phyloP scores from a whole-genome alignment of 441 rosid species.

The Theobroma grandiflorum region DNA sequence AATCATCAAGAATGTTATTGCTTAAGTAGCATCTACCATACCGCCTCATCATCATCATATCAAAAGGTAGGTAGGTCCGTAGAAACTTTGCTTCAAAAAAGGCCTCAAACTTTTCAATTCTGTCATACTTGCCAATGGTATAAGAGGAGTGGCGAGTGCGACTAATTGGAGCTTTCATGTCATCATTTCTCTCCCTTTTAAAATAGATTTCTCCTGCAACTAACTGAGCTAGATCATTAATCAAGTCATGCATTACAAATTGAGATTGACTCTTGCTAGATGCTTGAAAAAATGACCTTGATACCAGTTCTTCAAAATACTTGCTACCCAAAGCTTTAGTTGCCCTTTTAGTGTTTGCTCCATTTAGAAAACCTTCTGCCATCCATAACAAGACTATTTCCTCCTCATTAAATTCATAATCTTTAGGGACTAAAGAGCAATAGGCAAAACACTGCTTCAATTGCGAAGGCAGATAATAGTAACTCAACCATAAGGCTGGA shows the following conservation, averaged over 20 bases:
- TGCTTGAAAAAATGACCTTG: slow-evolving; percentile 25
- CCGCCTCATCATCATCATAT: too few relatives aligned
- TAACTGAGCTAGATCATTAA: slow-evolving; percentile 19
- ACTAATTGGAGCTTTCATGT: not conserved
- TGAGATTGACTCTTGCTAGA: not conserved
- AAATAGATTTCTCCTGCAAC: slow-evolving; percentile 1
- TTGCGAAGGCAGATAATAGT: not conserved
- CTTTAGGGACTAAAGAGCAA: slow-evolving; percentile 30
- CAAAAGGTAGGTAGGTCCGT: not conserved
- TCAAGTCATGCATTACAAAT: slow-evolving; percentile 30
- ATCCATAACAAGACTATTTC: slow-evolving; percentile 30
- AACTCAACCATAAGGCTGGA: slow-evolving; percentile 22
- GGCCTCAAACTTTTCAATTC: not conserved
- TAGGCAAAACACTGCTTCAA: slow-evolving; percentile 22
- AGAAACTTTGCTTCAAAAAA: not conserved
- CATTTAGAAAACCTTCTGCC: slow-evolving; percentile 29
- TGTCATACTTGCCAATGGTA: not conserved
- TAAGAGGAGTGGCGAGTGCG: slow-evolving; percentile 13
- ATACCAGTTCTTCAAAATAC: slow-evolving; percentile 16
- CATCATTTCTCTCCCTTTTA: not conserved
- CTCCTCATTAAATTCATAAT: slow-evolving; percentile 15
- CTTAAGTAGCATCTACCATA: too few relatives aligned
- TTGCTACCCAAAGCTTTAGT: slow-evolving; percentile 18
- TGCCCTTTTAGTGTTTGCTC: not conserved
- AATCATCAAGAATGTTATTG: too few relatives aligned